Evolutionary conservation across 2,329 filamentous ascomycete genomes (phyloP).

Genomic region (Penicillium sp.): DNA sequence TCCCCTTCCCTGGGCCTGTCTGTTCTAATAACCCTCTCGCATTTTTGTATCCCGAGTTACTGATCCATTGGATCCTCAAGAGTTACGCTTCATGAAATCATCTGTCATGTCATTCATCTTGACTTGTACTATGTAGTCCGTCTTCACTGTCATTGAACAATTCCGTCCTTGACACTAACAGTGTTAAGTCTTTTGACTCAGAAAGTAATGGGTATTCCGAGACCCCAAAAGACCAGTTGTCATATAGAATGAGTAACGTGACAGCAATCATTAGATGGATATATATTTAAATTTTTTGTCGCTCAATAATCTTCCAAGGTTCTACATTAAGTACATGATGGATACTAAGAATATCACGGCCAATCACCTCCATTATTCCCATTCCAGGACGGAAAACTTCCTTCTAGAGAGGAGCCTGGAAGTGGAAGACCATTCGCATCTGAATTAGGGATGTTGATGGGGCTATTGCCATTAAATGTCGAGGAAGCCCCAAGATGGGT

Average conservation of each 20-base stretch:
- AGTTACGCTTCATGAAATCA: slow-evolving; percentile 40
- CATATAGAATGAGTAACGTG: neutral
- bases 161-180: neutral
- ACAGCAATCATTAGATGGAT: neutral
- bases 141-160: neutral
- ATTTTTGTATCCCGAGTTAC: slow-evolving; percentile 30
- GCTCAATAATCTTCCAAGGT: too few species aligned
- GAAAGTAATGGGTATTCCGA: neutral
- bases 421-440: slow-evolving; percentile 1
- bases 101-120: slow-evolving; percentile 20
- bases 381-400: slow-evolving; percentile 9
- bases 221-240: too few species aligned
- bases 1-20: slow-evolving; percentile 18
- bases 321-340: neutral
- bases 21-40: slow-evolving; percentile 19
- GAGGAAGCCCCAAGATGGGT: slow-evolving; percentile 23
- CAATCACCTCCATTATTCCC: slow-evolving; percentile 9
- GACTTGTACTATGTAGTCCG: neutral
- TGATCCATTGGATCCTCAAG: slow-evolving; percentile 26
- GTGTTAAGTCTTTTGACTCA: too few species aligned
- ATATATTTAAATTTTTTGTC: neutral
- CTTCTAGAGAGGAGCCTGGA: neutral
- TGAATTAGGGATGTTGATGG: neutral
- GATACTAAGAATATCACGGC: slow-evolving; percentile 1
- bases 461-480: neutral